Base-by-base conservation (phyloP, 306 rosid species). In the Betula pendula region DNA sequence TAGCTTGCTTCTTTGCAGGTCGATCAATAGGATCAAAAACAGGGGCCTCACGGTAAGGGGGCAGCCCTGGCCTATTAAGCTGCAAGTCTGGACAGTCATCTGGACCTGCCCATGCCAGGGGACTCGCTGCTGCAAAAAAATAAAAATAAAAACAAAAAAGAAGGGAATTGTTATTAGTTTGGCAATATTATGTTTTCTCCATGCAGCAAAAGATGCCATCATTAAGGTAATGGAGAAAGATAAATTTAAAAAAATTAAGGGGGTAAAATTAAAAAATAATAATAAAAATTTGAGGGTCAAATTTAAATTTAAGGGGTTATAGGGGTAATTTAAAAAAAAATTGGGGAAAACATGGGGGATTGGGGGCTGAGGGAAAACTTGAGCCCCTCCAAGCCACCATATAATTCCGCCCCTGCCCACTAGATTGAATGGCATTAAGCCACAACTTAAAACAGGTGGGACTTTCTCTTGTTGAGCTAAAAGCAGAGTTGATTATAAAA, bases 1-100 rank as follows among this genome's bases (percentile, higher is more conserved):
- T 58, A 29, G 89, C 88, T 83, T 70, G 89, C 86, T 78, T 90
- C 89, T 91, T 91, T 22, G 84, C 76, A 3, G 96, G 91, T 72
- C 71, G 97, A 51, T 44, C 75, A 15, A 49, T 27, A 48, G 86
- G 76, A 69, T 81, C 86, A 71, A 52, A 73, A 67, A 71, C 71
- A 20, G 79, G 27, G 55, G 70, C 77, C 71, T 75, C 83, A 9
- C 50, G 33, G 81, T 16, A 35, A 40, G 85, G 79, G 48, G 75
- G 74, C 76, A 55, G 74, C 66, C 15, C 73, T 3, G 81, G 81
- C 51, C 63, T 75, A 69, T 50, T 78, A 38, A 78, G 83, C 53
- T 72, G 84, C 67, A 70, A 78, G 59, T 79, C 81, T 3, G 82
- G 27, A 68, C 65, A 12, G 22, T 74, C 89, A 58, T 82, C 93